These are phyloP conservation scores for Helotiales sp. DNA, from an alignment of 2,329 filamentous ascomycete genomes.

Conservation along the genomic window DNA sequence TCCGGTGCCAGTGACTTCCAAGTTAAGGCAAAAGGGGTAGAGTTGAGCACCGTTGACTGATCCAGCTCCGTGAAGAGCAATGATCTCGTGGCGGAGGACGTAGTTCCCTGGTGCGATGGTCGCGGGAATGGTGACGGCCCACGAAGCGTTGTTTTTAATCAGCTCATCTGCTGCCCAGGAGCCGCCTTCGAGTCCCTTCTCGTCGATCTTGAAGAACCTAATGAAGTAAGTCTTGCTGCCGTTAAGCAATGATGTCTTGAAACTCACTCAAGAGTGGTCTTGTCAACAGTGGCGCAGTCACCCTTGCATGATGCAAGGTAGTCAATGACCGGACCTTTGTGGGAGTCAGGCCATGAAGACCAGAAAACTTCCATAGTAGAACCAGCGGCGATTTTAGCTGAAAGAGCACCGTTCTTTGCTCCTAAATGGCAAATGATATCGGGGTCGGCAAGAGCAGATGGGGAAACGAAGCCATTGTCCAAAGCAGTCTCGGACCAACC, in stretches of 20 bases:
- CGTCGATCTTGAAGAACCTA: conserved; percentile 49
- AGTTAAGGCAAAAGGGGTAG: conserved; percentile 57
- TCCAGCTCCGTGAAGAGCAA: conserved; percentile 39
- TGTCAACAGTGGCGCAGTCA: conserved; percentile 47
- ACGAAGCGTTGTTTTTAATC: conserved; percentile 58
- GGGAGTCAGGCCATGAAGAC: conserved; percentile 55
- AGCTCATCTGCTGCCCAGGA: conserved; percentile 53
- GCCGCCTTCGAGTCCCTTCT: conserved; percentile 45
- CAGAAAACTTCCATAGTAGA: conserved; percentile 53
- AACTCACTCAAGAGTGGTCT: conserved; percentile 38
- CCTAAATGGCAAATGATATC: conserved; percentile 57
- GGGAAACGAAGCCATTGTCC: conserved; percentile 55
- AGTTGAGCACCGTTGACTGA: conserved; percentile 52
- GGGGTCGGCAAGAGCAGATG: conserved; percentile 46
- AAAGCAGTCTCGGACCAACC: conserved; percentile 51
- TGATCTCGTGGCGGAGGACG: conserved; percentile 58
- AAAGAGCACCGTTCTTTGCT: conserved; percentile 47
- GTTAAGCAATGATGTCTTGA: not conserved
- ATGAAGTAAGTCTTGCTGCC: not conserved
- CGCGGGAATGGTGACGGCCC: conserved; percentile 52
- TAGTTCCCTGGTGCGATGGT: conserved; percentile 53
- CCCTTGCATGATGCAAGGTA: conserved; percentile 41
- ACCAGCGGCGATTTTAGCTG: conserved; percentile 51
- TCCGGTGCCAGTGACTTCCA: conserved; percentile 52
- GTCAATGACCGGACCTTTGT: conserved; percentile 47